Conservation (phyloP, 371 early-diverging fungal species). For the Fennellomyces sp. region DNA sequence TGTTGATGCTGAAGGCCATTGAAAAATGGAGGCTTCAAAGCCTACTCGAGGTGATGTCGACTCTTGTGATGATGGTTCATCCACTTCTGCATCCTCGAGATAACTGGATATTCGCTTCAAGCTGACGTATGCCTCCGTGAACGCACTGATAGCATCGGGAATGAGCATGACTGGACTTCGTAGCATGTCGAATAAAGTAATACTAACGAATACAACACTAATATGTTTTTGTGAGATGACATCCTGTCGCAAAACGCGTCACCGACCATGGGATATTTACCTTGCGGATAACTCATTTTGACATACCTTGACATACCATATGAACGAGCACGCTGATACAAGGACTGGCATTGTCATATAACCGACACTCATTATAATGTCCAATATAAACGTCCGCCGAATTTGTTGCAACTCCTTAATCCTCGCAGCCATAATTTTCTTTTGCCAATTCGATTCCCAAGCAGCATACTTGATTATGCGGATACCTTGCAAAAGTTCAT, state of each 20-base stretch:
- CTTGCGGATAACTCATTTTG: slow-evolving; percentile 47
- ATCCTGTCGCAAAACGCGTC: neutral
- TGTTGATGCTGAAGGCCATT: slow-evolving; percentile 37
- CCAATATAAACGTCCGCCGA: slow-evolving; percentile 34
- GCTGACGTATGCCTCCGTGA: slow-evolving; percentile 53
- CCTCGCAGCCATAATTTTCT: slow-evolving; percentile 52
- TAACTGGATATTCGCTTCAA: slow-evolving; percentile 56
- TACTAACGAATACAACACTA: slow-evolving; percentile 64
- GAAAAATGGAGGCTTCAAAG: slow-evolving; percentile 48
- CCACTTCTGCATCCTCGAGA: slow-evolving; percentile 54
- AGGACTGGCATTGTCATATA: slow-evolving; percentile 56
- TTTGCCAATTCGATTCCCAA: slow-evolving; percentile 65
- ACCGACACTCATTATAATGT: slow-evolving; percentile 39
- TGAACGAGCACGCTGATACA: slow-evolving; percentile 57
- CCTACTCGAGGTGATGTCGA: slow-evolving; percentile 42
- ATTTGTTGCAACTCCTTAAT: slow-evolving; percentile 54
- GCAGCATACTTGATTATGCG: slow-evolving; percentile 73
- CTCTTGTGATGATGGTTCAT: neutral
- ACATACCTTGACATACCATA: slow-evolving; percentile 61
- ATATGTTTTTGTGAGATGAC: neutral
- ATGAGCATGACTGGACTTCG: slow-evolving; percentile 54
- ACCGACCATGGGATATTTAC: slow-evolving; percentile 1
- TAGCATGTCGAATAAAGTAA: slow-evolving; percentile 60
- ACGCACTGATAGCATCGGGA: slow-evolving; percentile 38
- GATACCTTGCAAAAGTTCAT: slow-evolving; percentile 68